phyloP scores from a whole-genome alignment of 768 basidiomycete genomes.

The Phlegmacium glaucopus region DNA sequence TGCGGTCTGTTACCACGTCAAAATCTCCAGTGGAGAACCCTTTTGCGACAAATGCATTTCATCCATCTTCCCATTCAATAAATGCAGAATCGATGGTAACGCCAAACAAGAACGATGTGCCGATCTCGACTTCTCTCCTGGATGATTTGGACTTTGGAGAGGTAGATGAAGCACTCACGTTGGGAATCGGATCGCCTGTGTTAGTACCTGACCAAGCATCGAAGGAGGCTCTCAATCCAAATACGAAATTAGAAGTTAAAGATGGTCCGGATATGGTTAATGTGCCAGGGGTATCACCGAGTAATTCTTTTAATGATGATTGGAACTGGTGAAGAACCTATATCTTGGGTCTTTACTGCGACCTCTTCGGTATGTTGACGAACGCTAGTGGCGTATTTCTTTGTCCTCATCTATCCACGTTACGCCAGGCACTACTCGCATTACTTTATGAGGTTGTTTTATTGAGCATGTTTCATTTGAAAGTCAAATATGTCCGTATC shows the following conservation, averaged over 20 bases:
- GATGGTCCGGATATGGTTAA: constrained; percentile 4
- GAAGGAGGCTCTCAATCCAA: too few relatives aligned
- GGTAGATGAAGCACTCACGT: too few relatives aligned
- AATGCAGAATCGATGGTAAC: constrained; percentile 1
- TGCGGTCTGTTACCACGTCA: constrained; percentile 4
- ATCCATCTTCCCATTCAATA: constrained; percentile 6
- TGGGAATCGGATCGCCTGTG: too few relatives aligned
- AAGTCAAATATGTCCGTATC: too few relatives aligned
- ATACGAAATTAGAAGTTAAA: background rate
- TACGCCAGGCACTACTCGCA: too few relatives aligned
- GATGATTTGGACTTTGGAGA: constrained; percentile 27
- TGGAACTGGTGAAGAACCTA: constrained; percentile 53
- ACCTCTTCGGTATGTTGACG: too few relatives aligned
- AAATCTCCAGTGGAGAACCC: background rate
- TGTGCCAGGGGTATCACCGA: constrained; percentile 5
- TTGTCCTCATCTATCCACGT: too few relatives aligned
- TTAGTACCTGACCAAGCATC: too few relatives aligned
- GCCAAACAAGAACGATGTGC: background rate
- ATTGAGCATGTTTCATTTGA: too few relatives aligned
- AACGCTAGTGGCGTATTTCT: too few relatives aligned
- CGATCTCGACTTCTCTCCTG: constrained; percentile 28
- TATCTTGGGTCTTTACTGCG: too few relatives aligned
- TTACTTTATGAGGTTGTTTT: too few relatives aligned
- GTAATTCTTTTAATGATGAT: constrained; percentile 38
- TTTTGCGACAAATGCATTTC: constrained; percentile 4